These are phyloP conservation scores for Triadica sebifera DNA, from an alignment of 345 rosid species.

Conservation along the genomic window DNA sequence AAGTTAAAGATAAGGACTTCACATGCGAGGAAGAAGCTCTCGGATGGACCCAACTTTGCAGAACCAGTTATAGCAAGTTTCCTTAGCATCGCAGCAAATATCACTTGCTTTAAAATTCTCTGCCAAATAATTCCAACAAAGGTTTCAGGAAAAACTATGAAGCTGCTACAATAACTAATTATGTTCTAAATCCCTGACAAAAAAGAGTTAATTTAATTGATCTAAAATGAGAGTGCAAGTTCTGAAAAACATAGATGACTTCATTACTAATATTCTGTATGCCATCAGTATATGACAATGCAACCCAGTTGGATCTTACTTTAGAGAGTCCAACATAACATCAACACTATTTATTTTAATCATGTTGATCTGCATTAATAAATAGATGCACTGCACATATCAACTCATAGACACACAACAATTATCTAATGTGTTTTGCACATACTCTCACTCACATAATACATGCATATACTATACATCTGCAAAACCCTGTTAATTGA, in stretches of 20 bases:
- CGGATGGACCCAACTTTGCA: constrained; percentile 74
- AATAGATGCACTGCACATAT: constrained; percentile 2
- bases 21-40: constrained; percentile 97
- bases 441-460: not conserved
- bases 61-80: constrained; percentile 92
- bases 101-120: constrained; percentile 65
- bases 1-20: constrained; percentile 27
- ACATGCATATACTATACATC: not conserved
- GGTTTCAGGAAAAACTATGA: constrained; percentile 20
- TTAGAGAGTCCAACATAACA: not conserved
- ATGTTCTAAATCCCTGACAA: not conserved
- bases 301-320: not conserved
- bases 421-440: not conserved
- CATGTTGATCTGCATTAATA: not conserved
- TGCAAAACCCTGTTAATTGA: not conserved
- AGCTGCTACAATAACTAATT: not conserved
- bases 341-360: not conserved
- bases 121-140: constrained; percentile 34
- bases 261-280: not conserved
- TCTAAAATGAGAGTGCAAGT: constrained; percentile 2
- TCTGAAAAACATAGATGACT: not conserved
- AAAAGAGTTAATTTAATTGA: not conserved
- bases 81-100: constrained; percentile 71
- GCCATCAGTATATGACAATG: not conserved
- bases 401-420: not conserved